A percentile compares a stretch with the other conserved stretches of the same genome.
phyloP scores from a whole-genome alignment of 352 stramenopile species.

The Phytopythium montanum region DNA sequence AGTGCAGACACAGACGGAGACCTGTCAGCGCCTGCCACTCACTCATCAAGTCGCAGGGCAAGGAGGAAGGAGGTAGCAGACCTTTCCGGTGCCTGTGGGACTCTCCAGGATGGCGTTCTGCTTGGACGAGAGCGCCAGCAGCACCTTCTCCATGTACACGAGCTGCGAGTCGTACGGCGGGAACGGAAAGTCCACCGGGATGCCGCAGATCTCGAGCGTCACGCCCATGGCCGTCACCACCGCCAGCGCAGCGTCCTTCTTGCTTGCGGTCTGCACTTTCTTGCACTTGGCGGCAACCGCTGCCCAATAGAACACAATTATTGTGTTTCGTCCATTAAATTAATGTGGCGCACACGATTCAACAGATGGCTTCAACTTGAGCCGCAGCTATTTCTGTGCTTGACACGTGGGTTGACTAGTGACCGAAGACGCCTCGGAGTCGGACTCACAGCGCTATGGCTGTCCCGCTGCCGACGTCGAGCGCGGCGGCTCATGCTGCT shows the following conservation, averaged over 20 bases:
- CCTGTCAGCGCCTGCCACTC: background rate
- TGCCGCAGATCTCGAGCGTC: constrained; percentile 80
- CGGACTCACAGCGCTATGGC: too few relatives aligned
- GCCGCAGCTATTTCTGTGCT: too few relatives aligned
- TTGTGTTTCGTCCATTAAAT: background rate
- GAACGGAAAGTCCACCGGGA: constrained; percentile 96
- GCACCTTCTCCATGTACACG: constrained; percentile 96
- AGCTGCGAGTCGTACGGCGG: constrained; percentile 96
- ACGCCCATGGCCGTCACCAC: constrained; percentile 37
- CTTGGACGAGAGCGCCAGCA: constrained; percentile 86
- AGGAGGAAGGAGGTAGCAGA: constrained; percentile 9
- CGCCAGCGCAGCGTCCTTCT: too few relatives aligned
- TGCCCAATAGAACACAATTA: background rate
- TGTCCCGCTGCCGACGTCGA: background rate
- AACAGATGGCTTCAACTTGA: too few relatives aligned
- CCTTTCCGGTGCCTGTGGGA: constrained; percentile 97
- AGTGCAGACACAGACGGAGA: background rate
- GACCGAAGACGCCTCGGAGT: too few relatives aligned
- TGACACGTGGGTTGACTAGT: too few relatives aligned
- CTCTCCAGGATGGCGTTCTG: constrained; percentile 97
- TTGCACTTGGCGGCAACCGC: background rate
- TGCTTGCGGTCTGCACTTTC: background rate
- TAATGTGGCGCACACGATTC: background rate
- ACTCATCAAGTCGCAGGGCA: too few relatives aligned
- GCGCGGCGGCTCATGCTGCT: too few relatives aligned